Base-by-base conservation (phyloP, 2,329 filamentous ascomycete species). In the Talaromyces pinophilus region DNA sequence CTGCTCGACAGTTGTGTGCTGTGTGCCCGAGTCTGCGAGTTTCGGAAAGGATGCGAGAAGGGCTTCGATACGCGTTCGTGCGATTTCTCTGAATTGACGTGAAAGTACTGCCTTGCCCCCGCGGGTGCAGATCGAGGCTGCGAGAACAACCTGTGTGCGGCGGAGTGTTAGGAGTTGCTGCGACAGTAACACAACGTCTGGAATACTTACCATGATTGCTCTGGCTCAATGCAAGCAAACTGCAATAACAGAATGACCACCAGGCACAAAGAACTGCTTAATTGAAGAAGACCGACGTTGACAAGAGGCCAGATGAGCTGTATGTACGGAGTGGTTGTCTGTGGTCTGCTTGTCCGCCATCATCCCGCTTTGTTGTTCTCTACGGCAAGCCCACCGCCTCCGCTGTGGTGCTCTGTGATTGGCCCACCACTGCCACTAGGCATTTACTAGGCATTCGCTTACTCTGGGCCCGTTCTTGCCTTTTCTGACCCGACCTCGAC, bases 31-130 rank as follows among this genome's bases (percentile, higher is more conserved):
- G 80, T 97, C 93, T 75, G 95, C 93, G 67, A 98, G 91, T 83
- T 99, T 99, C 65, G 95, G 96, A 78, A 99, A 97, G 10, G 94
- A 96, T 70, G 96, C 95, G 66, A 99, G 90, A 66, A 99, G 88
- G 65, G 92, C 95, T 85, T 99, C 96, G 77, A 99, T 93, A 77
- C 96, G 89, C 60, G 96, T 97, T 78, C 95, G 88, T 80, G 94
- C 92, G 87, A 99, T 98, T 83, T 98, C 94, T 73, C 94, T 90
- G 81, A 99, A 99, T 82, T 97, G 93, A 76, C 96, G 90, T 71
- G 95, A 98, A 80, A 99, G 90, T 77, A 99, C 93, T 81, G 94
- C 92, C 86, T 99, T 99, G 79, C 95, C 95, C 79, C 95, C 95
- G 73, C 95, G 90, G 79, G 96, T 99, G 83, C 94, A 98, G 85